phyloP scores from a whole-genome alignment of 257 asterid species.

The Solanum pinnatisectum region DNA sequence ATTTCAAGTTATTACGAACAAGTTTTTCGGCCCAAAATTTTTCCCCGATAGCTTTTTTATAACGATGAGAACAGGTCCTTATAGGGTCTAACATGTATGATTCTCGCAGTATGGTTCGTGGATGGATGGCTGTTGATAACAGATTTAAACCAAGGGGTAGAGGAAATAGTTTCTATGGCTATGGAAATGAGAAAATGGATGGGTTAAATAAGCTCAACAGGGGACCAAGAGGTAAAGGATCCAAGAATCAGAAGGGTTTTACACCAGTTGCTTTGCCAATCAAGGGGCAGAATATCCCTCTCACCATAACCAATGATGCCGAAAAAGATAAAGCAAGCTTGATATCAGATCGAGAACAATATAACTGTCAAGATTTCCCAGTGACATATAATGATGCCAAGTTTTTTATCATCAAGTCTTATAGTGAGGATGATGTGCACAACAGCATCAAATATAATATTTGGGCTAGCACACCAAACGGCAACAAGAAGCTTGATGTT shows the following conservation, averaged over 20 bases:
- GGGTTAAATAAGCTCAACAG: conserved; percentile 60
- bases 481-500: conserved; percentile 61
- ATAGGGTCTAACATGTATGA: conserved; percentile 22
- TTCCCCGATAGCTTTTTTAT: too few species aligned
- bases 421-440: conserved; percentile 50
- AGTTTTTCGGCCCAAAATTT: too few species aligned
- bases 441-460: conserved; percentile 65
- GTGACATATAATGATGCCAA: conserved; percentile 45
- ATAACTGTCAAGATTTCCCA: conserved; percentile 38
- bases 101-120: conserved; percentile 32
- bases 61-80: too few species aligned
- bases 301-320: conserved; percentile 16
- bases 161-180: conserved; percentile 34
- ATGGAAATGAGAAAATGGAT: conserved; percentile 40
- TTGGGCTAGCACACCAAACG: conserved; percentile 82
- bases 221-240: conserved; percentile 62
- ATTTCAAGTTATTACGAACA: too few species aligned
- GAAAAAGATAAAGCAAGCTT: conserved; percentile 24
- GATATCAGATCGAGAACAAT: conserved; percentile 40
- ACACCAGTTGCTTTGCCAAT: conserved; percentile 36
- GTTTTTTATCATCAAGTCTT: conserved; percentile 39
- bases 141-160: conserved; percentile 57
- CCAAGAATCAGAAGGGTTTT: conserved; percentile 36
- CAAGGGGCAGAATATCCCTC: conserved; percentile 45
- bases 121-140: conserved; percentile 40